These are phyloP conservation scores for Cytospora piceae DNA, from an alignment of 2,329 filamentous ascomycete genomes.

Conservation along the genomic window DNA sequence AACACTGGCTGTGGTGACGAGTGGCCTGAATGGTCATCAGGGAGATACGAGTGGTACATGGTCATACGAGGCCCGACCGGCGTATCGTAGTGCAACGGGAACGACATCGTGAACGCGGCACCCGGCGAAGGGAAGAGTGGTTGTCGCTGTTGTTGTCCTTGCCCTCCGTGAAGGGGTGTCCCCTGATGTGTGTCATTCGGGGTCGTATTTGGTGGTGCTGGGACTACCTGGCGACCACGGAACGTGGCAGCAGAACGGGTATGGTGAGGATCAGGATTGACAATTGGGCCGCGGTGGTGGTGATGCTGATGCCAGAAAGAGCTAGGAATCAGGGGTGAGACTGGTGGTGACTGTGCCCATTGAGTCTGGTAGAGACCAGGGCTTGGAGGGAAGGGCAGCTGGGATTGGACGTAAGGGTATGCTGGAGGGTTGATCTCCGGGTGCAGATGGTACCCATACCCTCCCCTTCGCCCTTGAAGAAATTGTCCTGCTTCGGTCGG, in stretches of 20 bases:
- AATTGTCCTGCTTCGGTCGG: neutral
- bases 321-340: neutral
- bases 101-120: neutral
- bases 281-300: neutral
- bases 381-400: neutral
- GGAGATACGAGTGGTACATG: neutral
- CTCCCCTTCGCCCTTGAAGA: neutral
- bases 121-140: neutral
- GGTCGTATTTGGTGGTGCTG: neutral
- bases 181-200: neutral
- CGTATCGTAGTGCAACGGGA: neutral
- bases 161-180: neutral
- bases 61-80: neutral
- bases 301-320: neutral
- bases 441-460: neutral
- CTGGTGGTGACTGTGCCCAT: neutral
- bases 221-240: neutral
- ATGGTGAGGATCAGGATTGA: neutral
- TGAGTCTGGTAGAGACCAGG: neutral
- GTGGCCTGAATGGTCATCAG: neutral
- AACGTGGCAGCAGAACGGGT: neutral
- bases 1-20: neutral
- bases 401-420: neutral
- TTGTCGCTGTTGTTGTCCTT: neutral
- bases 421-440: neutral